Evolutionary conservation across 768 basidiomycete genomes (phyloP).

Genomic region (Hypholoma fasciculare): DNA sequence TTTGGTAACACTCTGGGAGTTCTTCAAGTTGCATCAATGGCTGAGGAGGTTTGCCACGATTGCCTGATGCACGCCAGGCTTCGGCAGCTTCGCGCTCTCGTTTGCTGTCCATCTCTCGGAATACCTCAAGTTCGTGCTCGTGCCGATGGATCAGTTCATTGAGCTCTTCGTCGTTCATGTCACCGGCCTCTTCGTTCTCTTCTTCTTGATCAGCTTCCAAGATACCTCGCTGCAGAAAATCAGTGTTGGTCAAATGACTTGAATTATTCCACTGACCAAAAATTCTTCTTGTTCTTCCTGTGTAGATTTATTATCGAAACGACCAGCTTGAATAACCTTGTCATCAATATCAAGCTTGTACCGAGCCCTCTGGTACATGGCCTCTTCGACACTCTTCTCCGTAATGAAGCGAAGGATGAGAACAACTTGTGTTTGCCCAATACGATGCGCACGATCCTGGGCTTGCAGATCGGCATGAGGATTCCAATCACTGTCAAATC

Average conservation of each 20-base stretch:
- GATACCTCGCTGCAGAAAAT: constrained; percentile 69
- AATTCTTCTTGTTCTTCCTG: constrained; percentile 98
- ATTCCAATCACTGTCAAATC: constrained; percentile 91
- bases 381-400: constrained; percentile 97
- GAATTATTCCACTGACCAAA: constrained; percentile 53
- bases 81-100: constrained; percentile 69
- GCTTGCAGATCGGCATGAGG: constrained; percentile 99
- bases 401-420: constrained; percentile 96
- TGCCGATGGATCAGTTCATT: constrained; percentile 89
- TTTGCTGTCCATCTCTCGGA: constrained; percentile 80
- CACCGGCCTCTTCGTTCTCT: constrained; percentile 86
- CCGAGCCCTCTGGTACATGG: constrained; percentile 92
- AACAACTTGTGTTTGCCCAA: constrained; percentile 98
- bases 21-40: constrained; percentile 86
- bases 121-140: constrained; percentile 75
- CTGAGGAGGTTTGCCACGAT: constrained; percentile 75
- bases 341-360: constrained; percentile 98
- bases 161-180: constrained; percentile 93
- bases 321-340: constrained; percentile 98
- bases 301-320: constrained; percentile 98
- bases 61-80: constrained; percentile 70
- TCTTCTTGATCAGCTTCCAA: constrained; percentile 89
- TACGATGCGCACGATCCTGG: constrained; percentile 99
- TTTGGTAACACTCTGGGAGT: constrained; percentile 89
- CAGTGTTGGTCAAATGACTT: neutral